Base-by-base conservation (phyloP, 2,329 filamentous ascomycete species). In the Podosphaera aphanis region DNA sequence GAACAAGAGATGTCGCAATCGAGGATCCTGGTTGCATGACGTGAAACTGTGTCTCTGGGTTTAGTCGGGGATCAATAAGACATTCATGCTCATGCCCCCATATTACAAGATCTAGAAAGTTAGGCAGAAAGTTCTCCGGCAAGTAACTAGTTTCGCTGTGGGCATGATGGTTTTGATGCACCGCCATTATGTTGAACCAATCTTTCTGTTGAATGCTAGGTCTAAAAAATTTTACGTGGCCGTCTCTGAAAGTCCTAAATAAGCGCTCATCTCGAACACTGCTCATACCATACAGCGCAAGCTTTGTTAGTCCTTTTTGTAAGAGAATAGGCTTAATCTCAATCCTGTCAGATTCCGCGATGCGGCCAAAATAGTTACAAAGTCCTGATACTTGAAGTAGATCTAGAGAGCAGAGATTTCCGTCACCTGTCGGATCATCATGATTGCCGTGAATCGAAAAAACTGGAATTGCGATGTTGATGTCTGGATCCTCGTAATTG, bases 41-140 rank as follows among this genome's bases (percentile, higher is more conserved):
- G 53, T 90, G 77, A 54, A 98, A 98, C 0, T 79, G 80, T 42
- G 79, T 93, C 56, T 93, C 84, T 0, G 81, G 74, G 55, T 95
- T 98, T 41, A 76, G 68, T 1, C 67, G 66, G 0, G 90, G 90
- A 39, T 93, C 77, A 51, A 98, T 93, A 6, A 88, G 61, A 57
- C 90, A 98, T 60, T 98, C 88, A 58, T 98, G 90, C 61, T 98
- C 90, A 56, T 98, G 90, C 2, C 90, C 90, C 90, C 90, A 98
- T 44, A 98, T 72, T 0, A 98, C 75, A 3, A 98, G 68, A 57
- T 98, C 81, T 51, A 98, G 66, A 64, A 92, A 95, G 16, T 84
- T 77, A 0, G 90, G 92, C 0, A 98, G 67, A 55, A 94, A 90
- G 54, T 80, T 84, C 57, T 98, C 92, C 0, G 92, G 88, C 0